Conservation (phyloP, 305 asterid species). For the Ilex paraguariensis region DNA sequence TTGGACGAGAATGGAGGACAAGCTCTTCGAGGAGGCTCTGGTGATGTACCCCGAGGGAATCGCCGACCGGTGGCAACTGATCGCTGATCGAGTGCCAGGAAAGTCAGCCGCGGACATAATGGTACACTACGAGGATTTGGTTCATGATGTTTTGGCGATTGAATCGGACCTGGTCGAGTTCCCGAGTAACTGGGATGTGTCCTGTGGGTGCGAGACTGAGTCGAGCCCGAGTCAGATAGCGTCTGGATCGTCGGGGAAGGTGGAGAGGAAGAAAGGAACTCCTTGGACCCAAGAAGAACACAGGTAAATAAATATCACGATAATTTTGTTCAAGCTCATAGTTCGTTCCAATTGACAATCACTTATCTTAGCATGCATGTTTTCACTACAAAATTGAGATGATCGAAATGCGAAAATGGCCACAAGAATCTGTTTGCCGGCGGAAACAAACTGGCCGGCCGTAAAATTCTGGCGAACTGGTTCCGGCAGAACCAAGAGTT, state of each 20-base stretch:
- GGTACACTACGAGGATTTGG: slow-evolving; percentile 52
- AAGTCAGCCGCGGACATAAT: slow-evolving; percentile 48
- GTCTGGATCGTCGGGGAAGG: slow-evolving; percentile 40
- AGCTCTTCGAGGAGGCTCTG: slow-evolving; percentile 57
- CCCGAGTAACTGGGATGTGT: slow-evolving; percentile 53
- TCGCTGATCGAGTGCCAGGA: slow-evolving; percentile 43
- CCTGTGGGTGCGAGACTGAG: slow-evolving; percentile 30
- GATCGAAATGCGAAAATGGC: too few species aligned
- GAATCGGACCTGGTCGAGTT: slow-evolving; percentile 70
- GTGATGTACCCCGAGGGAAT: slow-evolving; percentile 54
- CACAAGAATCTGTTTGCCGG: too few species aligned
- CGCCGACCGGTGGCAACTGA: slow-evolving; percentile 53
- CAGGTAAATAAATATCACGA: slow-evolving; percentile 26
- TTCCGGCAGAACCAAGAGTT: too few species aligned
- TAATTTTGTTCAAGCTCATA: too few species aligned
- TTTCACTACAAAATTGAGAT: too few species aligned
- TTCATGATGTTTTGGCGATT: slow-evolving; percentile 51
- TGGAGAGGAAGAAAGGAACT: slow-evolving; percentile 72
- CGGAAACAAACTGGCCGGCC: too few species aligned
- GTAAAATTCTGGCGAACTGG: too few species aligned
- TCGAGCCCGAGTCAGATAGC: slow-evolving; percentile 50
- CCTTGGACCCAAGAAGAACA: slow-evolving; percentile 94
- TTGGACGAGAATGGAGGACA: slow-evolving; percentile 64
- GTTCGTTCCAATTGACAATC: too few species aligned
- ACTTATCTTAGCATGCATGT: not conserved